Percentiles rank a stretch among this genome's conserved stretches.
These are phyloP conservation scores for Silene latifolia DNA, from an alignment of 148 eudicot species.

Conservation along the genomic window DNA sequence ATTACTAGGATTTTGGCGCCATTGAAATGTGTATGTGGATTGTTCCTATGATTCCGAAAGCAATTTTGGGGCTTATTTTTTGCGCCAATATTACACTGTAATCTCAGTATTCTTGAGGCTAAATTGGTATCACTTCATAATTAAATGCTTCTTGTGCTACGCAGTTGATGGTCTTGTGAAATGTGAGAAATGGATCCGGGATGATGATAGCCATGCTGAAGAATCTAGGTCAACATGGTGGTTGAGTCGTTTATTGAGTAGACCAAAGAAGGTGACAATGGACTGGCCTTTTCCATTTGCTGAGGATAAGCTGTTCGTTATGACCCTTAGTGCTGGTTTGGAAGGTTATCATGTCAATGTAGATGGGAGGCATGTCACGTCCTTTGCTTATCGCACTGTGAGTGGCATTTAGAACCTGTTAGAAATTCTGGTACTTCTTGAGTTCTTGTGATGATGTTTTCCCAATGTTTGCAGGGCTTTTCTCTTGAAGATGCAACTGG, in stretches of 20 bases:
- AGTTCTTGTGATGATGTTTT: constrained; percentile 16
- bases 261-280: constrained; percentile 65
- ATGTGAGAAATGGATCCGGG: constrained; percentile 85
- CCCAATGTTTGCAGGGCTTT: constrained; percentile 52
- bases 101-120: too few species aligned
- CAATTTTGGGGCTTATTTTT: background rate
- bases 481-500: constrained; percentile 95
- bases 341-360: constrained; percentile 82
- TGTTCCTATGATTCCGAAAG: background rate
- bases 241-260: constrained; percentile 61
- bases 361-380: constrained; percentile 84
- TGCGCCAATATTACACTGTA: background rate
- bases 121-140: background rate
- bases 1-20: background rate
- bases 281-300: constrained; percentile 88
- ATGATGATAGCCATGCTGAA: constrained; percentile 55
- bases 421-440: background rate
- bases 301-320: constrained; percentile 72
- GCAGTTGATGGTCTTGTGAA: constrained; percentile 67
- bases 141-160: constrained; percentile 12
- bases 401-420: constrained; percentile 32
- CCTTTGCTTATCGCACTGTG: constrained; percentile 85
- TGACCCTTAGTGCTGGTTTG: constrained; percentile 76
- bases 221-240: constrained; percentile 71
- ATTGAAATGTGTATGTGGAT: background rate